Evolutionary conservation across 192 early-diverging fungal species (phyloP).

Genomic region (Dissophora globulifera): DNA sequence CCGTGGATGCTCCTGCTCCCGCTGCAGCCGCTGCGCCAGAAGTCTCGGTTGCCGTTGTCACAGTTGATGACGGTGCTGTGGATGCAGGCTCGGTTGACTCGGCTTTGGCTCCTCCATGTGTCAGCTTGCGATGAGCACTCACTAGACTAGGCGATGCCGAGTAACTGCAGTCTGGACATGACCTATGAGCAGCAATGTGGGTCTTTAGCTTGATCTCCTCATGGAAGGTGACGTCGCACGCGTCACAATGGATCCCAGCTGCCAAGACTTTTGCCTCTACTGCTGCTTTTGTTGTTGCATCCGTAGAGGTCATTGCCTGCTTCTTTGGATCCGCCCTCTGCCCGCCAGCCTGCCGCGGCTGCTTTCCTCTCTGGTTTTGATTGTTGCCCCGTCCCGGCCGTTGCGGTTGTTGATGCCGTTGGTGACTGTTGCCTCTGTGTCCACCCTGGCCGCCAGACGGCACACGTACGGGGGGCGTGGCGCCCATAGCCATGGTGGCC

Average conservation of each 20-base stretch:
- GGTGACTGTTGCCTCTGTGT: conserved; percentile 4
- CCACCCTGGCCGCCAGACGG: neutral
- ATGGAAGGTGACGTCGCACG: conserved; percentile 48
- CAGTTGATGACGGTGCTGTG: neutral
- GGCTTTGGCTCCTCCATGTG: conserved; percentile 26
- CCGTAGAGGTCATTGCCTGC: neutral
- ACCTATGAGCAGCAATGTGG: conserved; percentile 31
- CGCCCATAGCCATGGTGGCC: conserved; percentile 18
- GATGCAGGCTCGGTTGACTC: neutral
- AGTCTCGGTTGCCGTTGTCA: too few species aligned
- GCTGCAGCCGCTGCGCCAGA: neutral
- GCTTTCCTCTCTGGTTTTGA: neutral
- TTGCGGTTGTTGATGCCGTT: neutral
- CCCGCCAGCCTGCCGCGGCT: neutral
- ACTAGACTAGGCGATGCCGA: conserved; percentile 46
- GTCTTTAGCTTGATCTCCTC: conserved; percentile 33
- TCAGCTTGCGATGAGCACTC: conserved; percentile 32
- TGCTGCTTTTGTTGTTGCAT: too few species aligned
- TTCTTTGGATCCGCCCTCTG: too few species aligned
- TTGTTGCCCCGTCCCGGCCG: conserved; percentile 6
- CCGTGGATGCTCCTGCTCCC: neutral
- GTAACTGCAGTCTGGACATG: conserved; percentile 42
- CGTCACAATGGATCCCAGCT: conserved; percentile 41
- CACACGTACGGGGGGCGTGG: neutral
- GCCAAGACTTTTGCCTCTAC: too few species aligned